A percentile compares a stretch with the other conserved stretches of the same genome.
phyloP scores from a whole-genome alignment of 805 yeast genomes.

The Helenozyma rhizophorensis region DNA sequence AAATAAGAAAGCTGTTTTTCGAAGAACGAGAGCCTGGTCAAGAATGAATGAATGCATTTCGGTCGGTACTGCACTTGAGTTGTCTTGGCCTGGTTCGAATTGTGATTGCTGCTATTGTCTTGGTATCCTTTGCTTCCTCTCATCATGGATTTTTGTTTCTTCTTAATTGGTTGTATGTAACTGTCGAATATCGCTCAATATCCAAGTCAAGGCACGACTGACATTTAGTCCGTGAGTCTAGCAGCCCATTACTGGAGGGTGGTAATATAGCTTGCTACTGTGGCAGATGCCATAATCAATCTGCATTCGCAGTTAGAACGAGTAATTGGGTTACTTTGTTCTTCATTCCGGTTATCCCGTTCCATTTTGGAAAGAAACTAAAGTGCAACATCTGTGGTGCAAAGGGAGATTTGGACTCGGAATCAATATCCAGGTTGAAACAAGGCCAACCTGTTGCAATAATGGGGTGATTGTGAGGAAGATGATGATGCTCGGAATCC shows the following conservation, averaged over 20 bases:
- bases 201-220: conserved; percentile 1
- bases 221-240: conserved; percentile 13
- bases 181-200: not conserved
- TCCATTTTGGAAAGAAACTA: conserved; percentile 11
- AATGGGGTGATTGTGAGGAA: conserved; percentile 6
- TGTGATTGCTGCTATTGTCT: too few relatives aligned
- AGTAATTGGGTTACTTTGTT: conserved; percentile 42
- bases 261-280: conserved; percentile 33
- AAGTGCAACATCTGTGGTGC: conserved; percentile 17
- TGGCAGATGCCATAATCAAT: conserved; percentile 55
- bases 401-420: conserved; percentile 14
- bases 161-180: conserved; percentile 16
- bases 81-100: too few relatives aligned
- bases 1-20: too few relatives aligned
- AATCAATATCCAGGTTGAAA: conserved; percentile 9
- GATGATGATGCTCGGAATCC: not conserved
- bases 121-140: too few relatives aligned
- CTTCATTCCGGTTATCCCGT: conserved; percentile 15
- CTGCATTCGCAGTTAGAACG: conserved; percentile 49
- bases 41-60: too few relatives aligned
- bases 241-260: conserved; percentile 12
- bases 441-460: conserved; percentile 16
- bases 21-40: too few relatives aligned
- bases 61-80: too few relatives aligned
- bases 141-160: conserved; percentile 17